Evolutionary conservation across 2,329 filamentous ascomycete genomes (phyloP), one percentile per base, ranked within the genome.

Genomic region (Cercospora sojina): DNA sequence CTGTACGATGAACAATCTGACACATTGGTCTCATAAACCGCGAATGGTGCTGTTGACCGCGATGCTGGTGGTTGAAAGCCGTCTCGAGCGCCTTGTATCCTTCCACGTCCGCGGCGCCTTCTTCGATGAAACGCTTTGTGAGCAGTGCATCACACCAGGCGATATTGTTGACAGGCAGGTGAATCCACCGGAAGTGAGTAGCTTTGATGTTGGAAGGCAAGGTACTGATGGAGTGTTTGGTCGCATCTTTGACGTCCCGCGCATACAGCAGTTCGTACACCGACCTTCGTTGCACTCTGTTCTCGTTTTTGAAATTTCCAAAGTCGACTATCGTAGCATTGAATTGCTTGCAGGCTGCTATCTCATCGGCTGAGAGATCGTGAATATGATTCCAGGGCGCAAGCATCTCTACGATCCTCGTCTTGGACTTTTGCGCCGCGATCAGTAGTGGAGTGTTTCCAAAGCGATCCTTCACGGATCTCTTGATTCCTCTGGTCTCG

Each of bases 121-220:
- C 84, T 74, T 90, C 87, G 35, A 89, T 85, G 70, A 89, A 89
- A 7, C 83, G 83, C 69, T 89, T 89, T 1, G 86, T 86, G n/a
- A 89, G 77, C 1, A 90, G 78, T 0, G 86, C 83, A 75, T 89
- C 87, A 4, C 86, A 83, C 87, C 87, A 90, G 0, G 84, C 83
- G 72, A 87, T 83, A 73, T 86, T 83, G 64, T 82, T 82, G 0
- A 79, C 80, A 16, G 80, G 80, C 5, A 82, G 71, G 71, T 82
- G 80, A 35, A 82, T 81, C 80, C 80, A 82, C 20, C 80, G 73
- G 47, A 82, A 81, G 25, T 71, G 75, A 13, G 80, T 80, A 9
- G 77, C 74, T 64, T 80, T 80, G 16, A 77, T 75, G n/a, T 80
- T 77, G 9, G 72, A 77, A 8, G 79, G 79, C 8, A 80, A 63